Evolutionary conservation across 345 rosid species (phyloP), one percentile per base, ranked within the genome.

Genomic region (Melaleuca alternifolia): DNA sequence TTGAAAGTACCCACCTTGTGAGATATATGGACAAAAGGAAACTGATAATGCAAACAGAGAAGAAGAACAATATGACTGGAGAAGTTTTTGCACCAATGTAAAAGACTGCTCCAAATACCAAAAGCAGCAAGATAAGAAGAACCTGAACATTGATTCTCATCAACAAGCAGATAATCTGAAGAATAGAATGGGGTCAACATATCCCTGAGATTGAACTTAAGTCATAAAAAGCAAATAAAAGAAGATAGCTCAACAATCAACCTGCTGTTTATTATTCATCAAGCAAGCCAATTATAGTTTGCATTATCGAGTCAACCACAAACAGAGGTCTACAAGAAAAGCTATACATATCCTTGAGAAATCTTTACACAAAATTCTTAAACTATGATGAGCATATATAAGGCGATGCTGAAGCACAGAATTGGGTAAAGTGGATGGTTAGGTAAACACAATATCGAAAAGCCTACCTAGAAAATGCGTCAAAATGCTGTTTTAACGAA

Each of bases 51-150:
- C 99, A 97, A 87, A 97, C 89, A 33, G 94, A 84, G 92, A 96
- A 94, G 92, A 97, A 98, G 87, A 97, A 97, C 86, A 97, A 95
- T 71, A 97, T 95, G 89, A 97, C 92, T 0, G 96, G 98, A 88
- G 99, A 97, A 88, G 99, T 95, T 48, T 94, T 88, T 23, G 99
- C 99, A 88, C 99, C 99, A 87, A 96, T 76, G 89, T 93, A 97
- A 91, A 94, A 95, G 88, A 97, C 87, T 33, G 85, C 96, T 88
- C 97, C 96, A 33, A 97, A 91, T 85, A 92, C 93, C 91, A 97
- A 87, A 46, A 97, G 93, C 88, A 93, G 86, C 90, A 95, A 88
- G 82, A 95, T 77, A 75, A 92, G 91, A 86, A 97, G 95, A 86
- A 94, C 97, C 53, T 98, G 99, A 62, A 91, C 93, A 91, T 97